Percentiles rank a stretch among this genome's conserved stretches.
These are phyloP conservation scores for Akanthomyces muscarius DNA, from an alignment of 2,329 filamentous ascomycete species.

Conservation along the genomic window DNA sequence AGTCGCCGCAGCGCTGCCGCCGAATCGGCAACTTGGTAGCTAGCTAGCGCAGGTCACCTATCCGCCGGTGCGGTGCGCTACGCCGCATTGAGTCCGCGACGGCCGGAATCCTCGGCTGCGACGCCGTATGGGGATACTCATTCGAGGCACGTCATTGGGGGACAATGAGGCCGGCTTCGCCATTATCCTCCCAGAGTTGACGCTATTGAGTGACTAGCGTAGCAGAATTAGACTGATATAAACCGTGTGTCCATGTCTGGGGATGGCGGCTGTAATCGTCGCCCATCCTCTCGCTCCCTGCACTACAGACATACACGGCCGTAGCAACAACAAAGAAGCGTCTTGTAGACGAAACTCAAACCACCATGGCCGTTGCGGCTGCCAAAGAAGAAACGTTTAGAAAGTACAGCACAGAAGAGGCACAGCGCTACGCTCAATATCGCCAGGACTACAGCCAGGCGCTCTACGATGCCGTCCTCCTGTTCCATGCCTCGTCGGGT, in stretches of 20 bases:
- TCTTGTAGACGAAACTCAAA: too few species aligned
- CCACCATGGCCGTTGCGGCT: background rate
- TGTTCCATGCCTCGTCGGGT: constrained; percentile 43
- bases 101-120: background rate
- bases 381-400: background rate
- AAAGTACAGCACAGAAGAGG: constrained; percentile 31
- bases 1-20: background rate
- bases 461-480: constrained; percentile 45
- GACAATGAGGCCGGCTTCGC: too few species aligned
- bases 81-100: background rate
- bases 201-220: background rate
- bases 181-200: background rate
- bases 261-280: too few species aligned
- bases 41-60: background rate
- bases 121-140: background rate
- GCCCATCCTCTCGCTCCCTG: too few species aligned
- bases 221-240: too few species aligned
- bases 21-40: background rate
- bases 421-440: constrained; percentile 38
- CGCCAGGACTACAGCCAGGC: constrained; percentile 40
- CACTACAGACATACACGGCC: too few species aligned
- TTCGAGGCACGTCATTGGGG: background rate
- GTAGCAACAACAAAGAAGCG: too few species aligned
- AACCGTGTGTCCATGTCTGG: too few species aligned
- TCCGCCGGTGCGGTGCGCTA: background rate